These are phyloP conservation scores for Aspergillus incahuasiensis DNA, from an alignment of 495 filamentous ascomycete species.

Conservation along the genomic window DNA sequence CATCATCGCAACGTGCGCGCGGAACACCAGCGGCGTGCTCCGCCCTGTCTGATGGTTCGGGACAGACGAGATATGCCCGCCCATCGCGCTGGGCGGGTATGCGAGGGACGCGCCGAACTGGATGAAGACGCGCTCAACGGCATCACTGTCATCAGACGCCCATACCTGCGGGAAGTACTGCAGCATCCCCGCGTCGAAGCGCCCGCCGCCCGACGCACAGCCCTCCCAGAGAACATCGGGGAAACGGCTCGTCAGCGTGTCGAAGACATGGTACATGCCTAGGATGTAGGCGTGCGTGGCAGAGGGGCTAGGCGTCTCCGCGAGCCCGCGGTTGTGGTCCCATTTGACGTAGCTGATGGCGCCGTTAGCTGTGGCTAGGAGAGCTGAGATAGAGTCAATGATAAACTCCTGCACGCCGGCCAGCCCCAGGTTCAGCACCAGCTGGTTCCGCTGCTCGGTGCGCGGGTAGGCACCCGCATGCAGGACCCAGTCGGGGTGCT, in stretches of 20 bases:
- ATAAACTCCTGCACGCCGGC: constrained; percentile 52
- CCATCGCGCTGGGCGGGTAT: constrained; percentile 53
- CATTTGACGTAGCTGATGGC: constrained; percentile 52
- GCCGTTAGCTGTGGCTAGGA: constrained; percentile 40
- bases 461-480: constrained; percentile 48
- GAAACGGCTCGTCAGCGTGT: constrained; percentile 46
- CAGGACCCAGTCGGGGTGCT: constrained; percentile 53
- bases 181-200: constrained; percentile 51
- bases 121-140: constrained; percentile 47
- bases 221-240: constrained; percentile 55
- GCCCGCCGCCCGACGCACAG: constrained; percentile 51
- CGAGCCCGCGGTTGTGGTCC: constrained; percentile 54
- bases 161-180: constrained; percentile 56
- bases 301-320: constrained; percentile 45
- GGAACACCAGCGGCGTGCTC: constrained; percentile 44
- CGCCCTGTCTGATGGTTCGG: constrained; percentile 49
- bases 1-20: constrained; percentile 54
- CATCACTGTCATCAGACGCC: constrained; percentile 56
- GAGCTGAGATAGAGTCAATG: constrained; percentile 41
- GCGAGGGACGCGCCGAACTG: constrained; percentile 51
- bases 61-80: constrained; percentile 49
- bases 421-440: constrained; percentile 49
- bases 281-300: constrained; percentile 50
- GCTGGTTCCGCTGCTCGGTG: constrained; percentile 46
- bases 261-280: constrained; percentile 51